Base-by-base conservation (phyloP, 305 asterid genomes). In the Ajuga reptans region DNA sequence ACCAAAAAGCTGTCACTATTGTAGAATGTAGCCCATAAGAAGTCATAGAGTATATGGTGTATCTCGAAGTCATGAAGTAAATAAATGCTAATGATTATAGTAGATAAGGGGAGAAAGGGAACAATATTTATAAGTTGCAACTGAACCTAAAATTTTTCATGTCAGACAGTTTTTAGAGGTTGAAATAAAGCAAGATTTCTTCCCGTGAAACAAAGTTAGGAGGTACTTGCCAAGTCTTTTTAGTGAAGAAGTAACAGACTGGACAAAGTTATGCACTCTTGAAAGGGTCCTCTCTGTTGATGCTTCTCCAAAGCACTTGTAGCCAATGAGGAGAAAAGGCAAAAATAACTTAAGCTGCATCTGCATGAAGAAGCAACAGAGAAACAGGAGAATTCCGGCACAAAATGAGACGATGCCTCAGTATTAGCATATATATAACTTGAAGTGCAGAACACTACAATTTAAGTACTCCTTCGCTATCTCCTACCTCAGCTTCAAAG, bases 291-390 rank as follows among this genome's bases (percentile, higher is more conserved):
- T 68, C 74, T 89, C 96, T 12, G 83, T 84, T 75, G 96, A 84
- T 75, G 91, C 87, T 75, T 81, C 84, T 77, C 91, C 95, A 65
- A 86, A 75, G 82, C 85, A 86, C 86, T 91, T 91, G 92, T 83
- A 91, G 49, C 96, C 95, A 78, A 87, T 78, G 73, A 86, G 83
- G 65, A 84, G 85, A 81, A 78, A 85, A 64, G 92, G 86, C 80
- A 93, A 75, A 45, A 84, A 69, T 50, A 82, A 52, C 72, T 86
- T 84, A 37, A 91, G 82, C 66, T 84, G 89, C 90, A 86, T 83
- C 99, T 91, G 96, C 82, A 80, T 49, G 76, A 75, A 74, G 31
- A 54, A 42, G 15, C 8, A 21, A 29, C 37, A 15, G 61, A 74
- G 54, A 51, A 41, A 66, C 24, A 72, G 68, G n/a, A 5, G 39